These are phyloP conservation scores for Venturia effusa DNA, from an alignment of 2,329 filamentous ascomycete genomes.

Conservation along the genomic window DNA sequence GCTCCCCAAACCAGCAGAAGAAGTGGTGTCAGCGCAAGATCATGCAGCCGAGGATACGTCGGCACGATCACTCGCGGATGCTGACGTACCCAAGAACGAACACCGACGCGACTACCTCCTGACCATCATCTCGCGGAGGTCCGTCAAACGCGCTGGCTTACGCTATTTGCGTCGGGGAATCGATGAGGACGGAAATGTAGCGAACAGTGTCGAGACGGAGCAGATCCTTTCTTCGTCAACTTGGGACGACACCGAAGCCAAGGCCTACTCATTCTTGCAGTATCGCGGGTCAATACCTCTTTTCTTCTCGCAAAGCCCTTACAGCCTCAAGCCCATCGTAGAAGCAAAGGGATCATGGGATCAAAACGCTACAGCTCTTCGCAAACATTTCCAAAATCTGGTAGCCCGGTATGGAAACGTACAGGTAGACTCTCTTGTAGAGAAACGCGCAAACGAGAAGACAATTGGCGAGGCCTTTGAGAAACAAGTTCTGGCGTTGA, in stretches of 20 bases:
- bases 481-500: conserved; percentile 53
- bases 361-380: conserved; percentile 68
- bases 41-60: conserved; percentile 12
- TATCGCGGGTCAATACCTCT: conserved; percentile 83
- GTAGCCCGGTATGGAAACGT: conserved; percentile 60
- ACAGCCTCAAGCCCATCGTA: conserved; percentile 81
- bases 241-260: conserved; percentile 45
- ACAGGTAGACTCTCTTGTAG: conserved; percentile 74
- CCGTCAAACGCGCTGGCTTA: conserved; percentile 73
- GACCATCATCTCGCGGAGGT: conserved; percentile 87
- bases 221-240: conserved; percentile 69
- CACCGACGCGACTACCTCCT: conserved; percentile 46
- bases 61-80: conserved; percentile 12
- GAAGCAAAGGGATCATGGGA: conserved; percentile 70
- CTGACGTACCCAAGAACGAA: conserved; percentile 14
- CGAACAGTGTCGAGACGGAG: conserved; percentile 90
- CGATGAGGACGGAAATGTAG: conserved; percentile 78
- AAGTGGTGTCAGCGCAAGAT: conserved; percentile 17
- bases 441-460: conserved; percentile 75
- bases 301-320: conserved; percentile 91
- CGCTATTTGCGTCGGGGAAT: conserved; percentile 84
- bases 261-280: conserved; percentile 75
- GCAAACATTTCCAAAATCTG: conserved; percentile 65
- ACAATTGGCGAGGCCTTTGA: conserved; percentile 72
- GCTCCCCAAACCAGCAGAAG: conserved; percentile 22